Base-by-base conservation (phyloP, 1,284 basidiomycete species). In the Porphyrellus sp. region DNA sequence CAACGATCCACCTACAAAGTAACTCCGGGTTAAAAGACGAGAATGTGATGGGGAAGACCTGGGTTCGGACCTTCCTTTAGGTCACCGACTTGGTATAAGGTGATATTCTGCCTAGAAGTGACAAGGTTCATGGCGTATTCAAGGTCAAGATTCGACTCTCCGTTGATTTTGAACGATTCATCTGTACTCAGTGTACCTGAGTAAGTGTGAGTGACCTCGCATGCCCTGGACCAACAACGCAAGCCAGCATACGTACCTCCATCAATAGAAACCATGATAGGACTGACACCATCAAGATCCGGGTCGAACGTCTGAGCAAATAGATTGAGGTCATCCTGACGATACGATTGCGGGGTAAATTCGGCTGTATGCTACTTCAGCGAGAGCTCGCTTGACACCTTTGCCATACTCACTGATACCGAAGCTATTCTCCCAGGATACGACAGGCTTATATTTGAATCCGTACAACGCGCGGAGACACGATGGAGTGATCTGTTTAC, bases 121-220 rank as follows among this genome's bases (percentile, higher is more conserved):
- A 74, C 74, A 23, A 82, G 68, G 15, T 63, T 63, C 71, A 82
- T 79, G 3, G 65, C 71, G 56, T 80, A 83, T 57, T 82, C 64
- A 8, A 81, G 61, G 56, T 82, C 82, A 15, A 85, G 74, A 58
- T 81, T 69, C 40, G 77, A 77, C 62, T 85, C 83, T 46, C 73
- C 79, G 49, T 80, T 83, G 57, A 70, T 67, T 23, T 63, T 53
- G 49, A 79, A 78, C 30, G 64, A 58, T 5, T 67, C 20, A 3
- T 58, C 50, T 0, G 71, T 67, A 51, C 70, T 74, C 21, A 63
- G 59, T 65, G 46, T 39, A 39, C 72, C 72, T 71, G 51, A 4
- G 18, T 16, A 59, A 56, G 28, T 51, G 46, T 50, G 21, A 46
- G 59, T 60, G 61, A 42, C 9, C 28, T 41, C 15, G 24, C 9